A percentile compares a stretch with the other conserved stretches of the same genome.
Conservation (phyloP, 768 basidiomycete genomes). For the Daedaleopsis sinensis region DNA sequence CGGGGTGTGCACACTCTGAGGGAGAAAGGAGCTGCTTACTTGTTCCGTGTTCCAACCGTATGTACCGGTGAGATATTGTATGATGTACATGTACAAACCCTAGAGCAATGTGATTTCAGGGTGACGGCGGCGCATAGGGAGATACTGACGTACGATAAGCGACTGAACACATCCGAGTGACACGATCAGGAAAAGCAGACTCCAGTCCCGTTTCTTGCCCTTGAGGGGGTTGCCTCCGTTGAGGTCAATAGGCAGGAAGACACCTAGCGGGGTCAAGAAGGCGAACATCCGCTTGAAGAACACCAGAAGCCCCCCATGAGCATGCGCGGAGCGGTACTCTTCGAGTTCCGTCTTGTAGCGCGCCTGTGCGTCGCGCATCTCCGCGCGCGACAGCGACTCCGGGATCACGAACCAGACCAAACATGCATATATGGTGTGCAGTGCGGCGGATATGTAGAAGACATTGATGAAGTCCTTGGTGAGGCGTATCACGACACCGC, state of each 20-base stretch:
- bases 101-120: conserved; percentile 27
- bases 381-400: conserved; percentile 66
- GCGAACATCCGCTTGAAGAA: conserved; percentile 51
- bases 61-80: conserved; percentile 63
- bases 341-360: conserved; percentile 40
- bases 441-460: conserved; percentile 64
- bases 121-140: background rate
- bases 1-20: background rate
- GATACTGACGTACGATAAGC: conserved; percentile 39
- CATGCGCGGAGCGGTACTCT: conserved; percentile 26
- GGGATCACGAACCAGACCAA: conserved; percentile 67
- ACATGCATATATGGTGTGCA: conserved; percentile 53
- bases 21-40: conserved; percentile 38
- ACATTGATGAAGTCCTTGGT: conserved; percentile 61
- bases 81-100: conserved; percentile 60
- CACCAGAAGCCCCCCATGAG: conserved; percentile 16
- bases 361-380: conserved; percentile 45
- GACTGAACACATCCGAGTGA: conserved; percentile 51
- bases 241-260: conserved; percentile 53
- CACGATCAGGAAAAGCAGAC: conserved; percentile 55
- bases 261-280: conserved; percentile 72
- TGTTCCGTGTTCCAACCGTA: conserved; percentile 72
- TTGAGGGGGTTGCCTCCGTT: conserved; percentile 43
- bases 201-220: conserved; percentile 59
- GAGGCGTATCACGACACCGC: conserved; percentile 60